phyloP scores from a whole-genome alignment of 495 filamentous ascomycete genomes.

The Podospora pseudoanserina region DNA sequence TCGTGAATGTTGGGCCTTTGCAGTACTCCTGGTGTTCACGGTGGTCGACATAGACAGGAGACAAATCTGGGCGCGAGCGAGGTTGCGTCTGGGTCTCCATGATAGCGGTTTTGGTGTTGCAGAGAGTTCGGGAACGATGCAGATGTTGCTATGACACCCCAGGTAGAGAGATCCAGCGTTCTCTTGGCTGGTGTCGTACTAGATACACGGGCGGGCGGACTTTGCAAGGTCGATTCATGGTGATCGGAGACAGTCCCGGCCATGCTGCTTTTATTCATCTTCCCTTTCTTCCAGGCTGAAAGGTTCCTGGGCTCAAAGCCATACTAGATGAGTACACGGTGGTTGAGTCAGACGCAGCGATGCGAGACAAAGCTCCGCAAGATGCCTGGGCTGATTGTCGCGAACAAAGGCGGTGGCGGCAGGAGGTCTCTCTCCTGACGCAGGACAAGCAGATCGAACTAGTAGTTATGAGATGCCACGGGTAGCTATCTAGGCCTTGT shows the following conservation, averaged over 20 bases:
- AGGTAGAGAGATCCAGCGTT: too few relatives aligned
- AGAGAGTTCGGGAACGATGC: not conserved
- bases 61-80: conserved; percentile 32
- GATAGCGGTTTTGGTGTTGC: not conserved
- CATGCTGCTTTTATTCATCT: conserved; percentile 23
- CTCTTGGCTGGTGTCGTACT: not conserved
- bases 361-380: conserved; percentile 29
- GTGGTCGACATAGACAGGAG: conserved; percentile 37
- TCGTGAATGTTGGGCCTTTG: conserved; percentile 20
- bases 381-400: conserved; percentile 8
- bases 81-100: conserved; percentile 31
- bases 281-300: conserved; percentile 23
- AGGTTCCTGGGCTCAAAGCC: conserved; percentile 25
- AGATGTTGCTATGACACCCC: not conserved
- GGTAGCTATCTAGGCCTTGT: not conserved
- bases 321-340: not conserved
- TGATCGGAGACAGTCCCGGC: not conserved
- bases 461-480: conserved; percentile 3
- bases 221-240: not conserved
- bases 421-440: not conserved
- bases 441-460: not conserved
- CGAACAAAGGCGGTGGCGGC: conserved; percentile 25
- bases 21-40: conserved; percentile 17
- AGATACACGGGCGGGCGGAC: not conserved
- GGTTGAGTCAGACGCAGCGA: conserved; percentile 29